Conservation (phyloP, 257 asterid genomes). For the Oldenlandia corymbosa region DNA sequence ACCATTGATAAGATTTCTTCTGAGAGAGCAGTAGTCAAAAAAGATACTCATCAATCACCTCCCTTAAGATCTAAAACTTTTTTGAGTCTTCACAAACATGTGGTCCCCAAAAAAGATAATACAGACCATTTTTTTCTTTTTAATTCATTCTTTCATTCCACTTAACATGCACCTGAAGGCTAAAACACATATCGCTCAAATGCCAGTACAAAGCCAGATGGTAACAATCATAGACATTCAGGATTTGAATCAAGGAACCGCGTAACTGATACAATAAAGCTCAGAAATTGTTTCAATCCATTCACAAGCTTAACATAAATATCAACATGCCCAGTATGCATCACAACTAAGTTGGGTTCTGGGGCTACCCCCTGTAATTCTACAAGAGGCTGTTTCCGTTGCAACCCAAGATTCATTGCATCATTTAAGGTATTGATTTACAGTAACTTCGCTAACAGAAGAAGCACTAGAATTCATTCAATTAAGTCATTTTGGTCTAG, state of each 20-base stretch:
- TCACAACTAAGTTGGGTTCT: too few relatives aligned
- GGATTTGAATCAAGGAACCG: not conserved
- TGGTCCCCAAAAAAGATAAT: not conserved
- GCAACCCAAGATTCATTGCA: too few relatives aligned
- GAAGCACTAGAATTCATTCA: too few relatives aligned
- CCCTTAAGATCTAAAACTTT: not conserved
- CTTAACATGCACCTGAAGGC: conserved; percentile 2
- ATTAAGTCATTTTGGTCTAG: too few relatives aligned
- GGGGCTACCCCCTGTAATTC: too few relatives aligned
- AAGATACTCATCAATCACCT: not conserved
- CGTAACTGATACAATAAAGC: too few relatives aligned
- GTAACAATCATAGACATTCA: not conserved
- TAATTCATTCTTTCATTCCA: not conserved
- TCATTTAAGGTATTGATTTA: too few relatives aligned
- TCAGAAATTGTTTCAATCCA: not conserved
- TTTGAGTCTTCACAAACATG: not conserved
- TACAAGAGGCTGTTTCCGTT: too few relatives aligned
- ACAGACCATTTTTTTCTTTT: not conserved
- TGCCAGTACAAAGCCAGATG: not conserved
- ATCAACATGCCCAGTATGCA: too few relatives aligned
- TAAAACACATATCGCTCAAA: not conserved
- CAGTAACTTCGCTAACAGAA: too few relatives aligned
- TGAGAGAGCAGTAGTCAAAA: not conserved
- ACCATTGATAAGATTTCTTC: not conserved
- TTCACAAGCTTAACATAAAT: too few relatives aligned